Conservation (phyloP, 768 basidiomycete genomes). For the Agrocybe pediades region DNA sequence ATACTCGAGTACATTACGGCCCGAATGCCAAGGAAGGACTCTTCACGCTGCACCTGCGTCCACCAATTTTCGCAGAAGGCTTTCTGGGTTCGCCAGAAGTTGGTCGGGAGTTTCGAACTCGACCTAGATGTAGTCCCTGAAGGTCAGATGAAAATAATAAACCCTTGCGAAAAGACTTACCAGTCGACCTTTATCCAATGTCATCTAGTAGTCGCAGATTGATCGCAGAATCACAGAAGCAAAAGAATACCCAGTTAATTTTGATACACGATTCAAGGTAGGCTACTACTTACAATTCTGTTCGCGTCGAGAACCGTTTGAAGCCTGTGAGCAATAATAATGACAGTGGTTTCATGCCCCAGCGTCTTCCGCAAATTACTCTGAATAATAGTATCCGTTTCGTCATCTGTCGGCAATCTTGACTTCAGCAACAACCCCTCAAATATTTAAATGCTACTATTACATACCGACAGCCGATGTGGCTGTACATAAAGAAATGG, state of each 20-base stretch:
- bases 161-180: constrained; percentile 16
- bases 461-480: constrained; percentile 48
- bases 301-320: constrained; percentile 68
- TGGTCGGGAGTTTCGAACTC: constrained; percentile 56
- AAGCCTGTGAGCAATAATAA: constrained; percentile 70
- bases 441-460: constrained; percentile 59
- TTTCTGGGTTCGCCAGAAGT: constrained; percentile 53
- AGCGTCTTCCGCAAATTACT: constrained; percentile 67
- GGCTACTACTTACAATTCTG: constrained; percentile 38
- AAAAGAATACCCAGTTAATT: no score
- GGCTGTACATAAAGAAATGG: constrained; percentile 18
- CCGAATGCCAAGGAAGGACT: constrained; percentile 47
- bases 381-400: constrained; percentile 70
- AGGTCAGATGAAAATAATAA: neutral
- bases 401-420: constrained; percentile 38
- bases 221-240: neutral
- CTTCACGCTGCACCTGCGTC: constrained; percentile 59
- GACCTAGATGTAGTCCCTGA: constrained; percentile 27
- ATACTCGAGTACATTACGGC: no score
- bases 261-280: neutral
- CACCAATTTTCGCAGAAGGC: constrained; percentile 53
- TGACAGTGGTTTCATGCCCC: constrained; percentile 54
- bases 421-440: constrained; percentile 18
- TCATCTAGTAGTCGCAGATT: constrained; percentile 30
- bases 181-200: constrained; percentile 47